Percentiles rank a stretch among this genome's conserved stretches.
Evolutionary conservation across 225 moss, liverwort and hornwort species (phyloP).

Genomic region (Asterella californica): DNA sequence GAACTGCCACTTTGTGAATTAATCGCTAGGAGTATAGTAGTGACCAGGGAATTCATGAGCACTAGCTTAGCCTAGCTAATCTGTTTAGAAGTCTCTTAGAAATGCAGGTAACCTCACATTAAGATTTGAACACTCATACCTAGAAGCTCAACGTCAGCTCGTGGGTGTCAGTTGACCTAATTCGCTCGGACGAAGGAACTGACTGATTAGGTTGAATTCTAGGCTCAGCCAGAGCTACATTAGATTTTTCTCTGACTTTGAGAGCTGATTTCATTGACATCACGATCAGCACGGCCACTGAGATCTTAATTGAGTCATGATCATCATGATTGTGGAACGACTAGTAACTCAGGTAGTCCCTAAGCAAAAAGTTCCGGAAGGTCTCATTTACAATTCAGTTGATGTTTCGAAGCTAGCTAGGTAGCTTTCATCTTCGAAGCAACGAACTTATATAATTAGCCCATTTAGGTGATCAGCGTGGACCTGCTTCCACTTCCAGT

Average conservation of each 20-base stretch:
- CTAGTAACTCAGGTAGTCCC: neutral
- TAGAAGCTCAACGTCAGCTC: neutral
- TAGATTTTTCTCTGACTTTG: neutral
- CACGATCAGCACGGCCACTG: too few species aligned
- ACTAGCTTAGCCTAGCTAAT: too few species aligned
- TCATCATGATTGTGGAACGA: neutral
- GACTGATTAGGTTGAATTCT: neutral
- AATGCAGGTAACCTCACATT: neutral
- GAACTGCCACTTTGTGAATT: conserved; percentile 11
- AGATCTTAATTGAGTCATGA: too few species aligned
- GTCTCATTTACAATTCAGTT: neutral
- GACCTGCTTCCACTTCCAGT: neutral
- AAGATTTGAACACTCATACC: neutral
- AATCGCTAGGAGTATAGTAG: too few species aligned
- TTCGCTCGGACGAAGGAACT: neutral
- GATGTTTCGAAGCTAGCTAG: neutral
- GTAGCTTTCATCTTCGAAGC: neutral
- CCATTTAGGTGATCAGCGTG: neutral
- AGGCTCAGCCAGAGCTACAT: neutral
- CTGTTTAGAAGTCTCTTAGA: neutral
- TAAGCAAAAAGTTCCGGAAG: neutral
- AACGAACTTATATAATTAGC: neutral
- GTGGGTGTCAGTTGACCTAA: neutral
- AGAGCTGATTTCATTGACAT: too few species aligned
- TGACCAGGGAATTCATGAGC: neutral